Evolutionary conservation across 2,329 filamentous ascomycete genomes (phyloP).

Genomic region (Pseudopithomyces chartarum): DNA sequence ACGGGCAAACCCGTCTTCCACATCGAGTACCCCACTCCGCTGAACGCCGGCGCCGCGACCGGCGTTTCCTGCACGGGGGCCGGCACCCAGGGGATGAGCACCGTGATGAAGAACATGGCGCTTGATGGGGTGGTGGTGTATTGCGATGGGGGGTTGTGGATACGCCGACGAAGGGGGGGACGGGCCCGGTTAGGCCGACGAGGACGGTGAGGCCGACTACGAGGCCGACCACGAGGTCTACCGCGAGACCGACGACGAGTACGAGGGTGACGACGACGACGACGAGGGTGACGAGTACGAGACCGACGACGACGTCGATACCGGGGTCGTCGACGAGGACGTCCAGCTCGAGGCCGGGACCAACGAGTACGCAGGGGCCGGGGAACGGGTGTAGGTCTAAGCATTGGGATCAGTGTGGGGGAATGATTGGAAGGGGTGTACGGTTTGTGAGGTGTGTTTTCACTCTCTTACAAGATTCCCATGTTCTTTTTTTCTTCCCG

Average conservation of each 20-base stretch:
- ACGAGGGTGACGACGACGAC: background rate
- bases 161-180: slow-evolving; percentile 33
- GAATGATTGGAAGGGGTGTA: slow-evolving; percentile 37
- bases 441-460: slow-evolving; percentile 31
- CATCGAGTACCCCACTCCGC: slow-evolving; percentile 41
- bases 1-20: slow-evolving; percentile 39
- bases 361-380: slow-evolving; percentile 27
- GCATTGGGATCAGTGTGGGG: slow-evolving; percentile 40
- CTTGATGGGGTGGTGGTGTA: slow-evolving; percentile 65
- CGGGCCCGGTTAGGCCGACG: slow-evolving; percentile 19
- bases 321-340: slow-evolving; percentile 11
- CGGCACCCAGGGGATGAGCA: slow-evolving; percentile 61
- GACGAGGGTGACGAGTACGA: too few relatives aligned
- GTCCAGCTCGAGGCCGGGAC: slow-evolving; percentile 18
- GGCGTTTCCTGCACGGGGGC: slow-evolving; percentile 55
- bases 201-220: slow-evolving; percentile 4
- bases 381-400: slow-evolving; percentile 28
- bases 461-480: background rate
- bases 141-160: slow-evolving; percentile 49
- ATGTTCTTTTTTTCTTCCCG: too few relatives aligned
- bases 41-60: slow-evolving; percentile 38
- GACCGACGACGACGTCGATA: slow-evolving; percentile 1
- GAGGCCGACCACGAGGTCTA: slow-evolving; percentile 6
- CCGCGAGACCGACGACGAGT: background rate
- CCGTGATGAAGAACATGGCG: slow-evolving; percentile 66